These are phyloP conservation scores for Papilionanthe hybrid DNA, from an alignment of 116 monocot genomes.

Conservation along the genomic window DNA sequence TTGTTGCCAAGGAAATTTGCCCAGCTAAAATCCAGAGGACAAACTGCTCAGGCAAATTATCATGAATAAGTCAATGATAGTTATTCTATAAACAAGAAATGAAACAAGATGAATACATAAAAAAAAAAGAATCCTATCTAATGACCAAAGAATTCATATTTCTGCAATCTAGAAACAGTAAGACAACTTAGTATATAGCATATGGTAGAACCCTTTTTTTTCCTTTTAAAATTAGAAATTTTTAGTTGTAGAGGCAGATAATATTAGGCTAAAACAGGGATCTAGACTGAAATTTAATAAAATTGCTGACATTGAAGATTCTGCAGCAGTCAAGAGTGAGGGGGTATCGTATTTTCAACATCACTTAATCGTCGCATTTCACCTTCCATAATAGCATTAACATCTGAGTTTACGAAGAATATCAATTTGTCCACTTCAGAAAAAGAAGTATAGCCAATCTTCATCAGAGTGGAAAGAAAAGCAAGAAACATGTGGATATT, in stretches of 20 bases:
- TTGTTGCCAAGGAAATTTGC: slow-evolving; percentile 60
- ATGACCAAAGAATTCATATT: background rate
- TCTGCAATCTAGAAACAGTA: background rate
- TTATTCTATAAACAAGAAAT: background rate
- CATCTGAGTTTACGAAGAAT: slow-evolving; percentile 1
- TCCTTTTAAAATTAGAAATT: background rate
- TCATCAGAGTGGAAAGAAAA: background rate
- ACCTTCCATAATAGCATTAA: background rate
- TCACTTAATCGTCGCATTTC: background rate
- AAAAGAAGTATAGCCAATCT: background rate
- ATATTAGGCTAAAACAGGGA: background rate
- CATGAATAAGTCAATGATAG: background rate
- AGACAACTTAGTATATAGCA: background rate
- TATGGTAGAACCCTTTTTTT: no score
- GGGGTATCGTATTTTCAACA: no score
- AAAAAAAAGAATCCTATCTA: background rate
- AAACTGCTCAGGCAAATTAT: slow-evolving; percentile 45
- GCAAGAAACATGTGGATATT: background rate
- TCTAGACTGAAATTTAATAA: background rate
- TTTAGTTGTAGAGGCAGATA: background rate
- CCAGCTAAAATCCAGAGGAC: slow-evolving; percentile 88
- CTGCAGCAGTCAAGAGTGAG: background rate
- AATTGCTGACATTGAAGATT: background rate
- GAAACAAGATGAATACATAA: background rate
- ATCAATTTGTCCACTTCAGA: background rate